Evolutionary conservation across 176 grass and related monocot species (phyloP).

Genomic region (Oryza rufipogon): DNA sequence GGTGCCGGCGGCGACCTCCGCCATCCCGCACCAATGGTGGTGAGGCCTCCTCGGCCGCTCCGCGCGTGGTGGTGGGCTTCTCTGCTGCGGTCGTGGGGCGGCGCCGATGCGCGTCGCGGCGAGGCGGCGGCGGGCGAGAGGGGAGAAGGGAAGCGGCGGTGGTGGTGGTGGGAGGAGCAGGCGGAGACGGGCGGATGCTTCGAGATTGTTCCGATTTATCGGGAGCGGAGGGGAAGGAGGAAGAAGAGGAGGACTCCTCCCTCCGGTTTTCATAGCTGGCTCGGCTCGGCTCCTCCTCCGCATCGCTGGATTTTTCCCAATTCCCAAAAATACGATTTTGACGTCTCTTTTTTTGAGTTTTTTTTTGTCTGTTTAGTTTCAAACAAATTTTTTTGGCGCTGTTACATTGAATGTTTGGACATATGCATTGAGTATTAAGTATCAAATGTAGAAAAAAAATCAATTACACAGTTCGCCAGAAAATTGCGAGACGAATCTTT

Average conservation of each 20-base stretch:
- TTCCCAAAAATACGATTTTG: not conserved
- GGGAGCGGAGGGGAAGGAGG: not conserved
- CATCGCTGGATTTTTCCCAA: conserved; percentile 42
- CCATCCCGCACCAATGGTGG: conserved; percentile 60
- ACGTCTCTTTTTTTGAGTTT: not conserved
- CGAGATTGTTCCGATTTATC: conserved; percentile 53
- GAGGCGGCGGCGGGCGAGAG: not conserved
- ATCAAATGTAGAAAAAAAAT: too few species aligned
- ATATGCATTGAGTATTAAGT: too few species aligned
- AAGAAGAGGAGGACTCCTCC: not conserved
- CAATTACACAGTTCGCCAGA: too few species aligned
- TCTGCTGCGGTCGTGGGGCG: not conserved
- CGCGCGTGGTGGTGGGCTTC: conserved; percentile 11
- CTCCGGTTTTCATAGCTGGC: conserved; percentile 26
- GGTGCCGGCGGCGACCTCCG: conserved; percentile 4
- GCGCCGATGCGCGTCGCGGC: conserved; percentile 14
- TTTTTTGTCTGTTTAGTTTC: not conserved
- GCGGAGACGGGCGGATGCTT: not conserved
- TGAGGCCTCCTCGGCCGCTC: not conserved
- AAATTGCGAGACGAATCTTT: too few species aligned
- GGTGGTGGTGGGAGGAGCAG: not conserved
- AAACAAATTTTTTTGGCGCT: too few species aligned
- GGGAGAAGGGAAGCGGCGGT: not conserved
- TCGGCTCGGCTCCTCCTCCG: not conserved
- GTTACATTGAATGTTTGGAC: too few species aligned